phyloP scores from a whole-genome alignment of 1,284 basidiomycete genomes.

The Microbotryum violaceum region DNA sequence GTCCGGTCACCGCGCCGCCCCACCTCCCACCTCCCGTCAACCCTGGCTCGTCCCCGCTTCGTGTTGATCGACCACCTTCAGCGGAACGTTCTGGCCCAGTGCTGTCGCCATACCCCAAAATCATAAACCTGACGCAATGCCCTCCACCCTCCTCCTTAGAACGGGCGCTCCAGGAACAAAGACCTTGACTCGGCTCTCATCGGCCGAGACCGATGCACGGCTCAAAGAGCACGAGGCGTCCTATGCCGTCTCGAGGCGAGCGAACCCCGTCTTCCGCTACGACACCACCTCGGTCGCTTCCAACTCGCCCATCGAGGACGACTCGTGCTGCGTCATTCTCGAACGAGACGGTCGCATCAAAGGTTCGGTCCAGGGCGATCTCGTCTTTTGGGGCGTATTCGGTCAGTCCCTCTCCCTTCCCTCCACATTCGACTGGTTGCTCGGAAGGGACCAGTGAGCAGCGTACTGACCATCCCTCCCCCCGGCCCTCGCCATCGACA shows the following conservation, averaged over 20 bases:
- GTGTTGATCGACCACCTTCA: no score
- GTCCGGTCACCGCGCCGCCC: background rate
- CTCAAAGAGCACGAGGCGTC: slow-evolving; percentile 51
- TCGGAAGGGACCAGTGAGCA: slow-evolving; percentile 11
- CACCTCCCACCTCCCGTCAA: no score
- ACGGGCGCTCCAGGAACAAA: slow-evolving; percentile 25
- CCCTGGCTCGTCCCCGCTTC: no score
- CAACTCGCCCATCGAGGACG: slow-evolving; percentile 86
- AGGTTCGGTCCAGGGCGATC: slow-evolving; percentile 23
- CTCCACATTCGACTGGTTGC: slow-evolving; percentile 4
- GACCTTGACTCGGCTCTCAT: slow-evolving; percentile 49
- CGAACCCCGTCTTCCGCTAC: slow-evolving; percentile 51
- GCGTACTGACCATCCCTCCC: background rate
- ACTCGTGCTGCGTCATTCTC: slow-evolving; percentile 64
- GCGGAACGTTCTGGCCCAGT: no score
- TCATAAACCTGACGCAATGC: background rate
- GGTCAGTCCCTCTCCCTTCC: background rate
- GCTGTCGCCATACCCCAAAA: no score
- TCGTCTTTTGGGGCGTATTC: slow-evolving; percentile 27
- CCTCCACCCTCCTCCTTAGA: background rate
- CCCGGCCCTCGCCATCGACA: slow-evolving; percentile 47
- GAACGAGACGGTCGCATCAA: slow-evolving; percentile 42
- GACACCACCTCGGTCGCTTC: slow-evolving; percentile 69
- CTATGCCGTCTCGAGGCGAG: slow-evolving; percentile 42
- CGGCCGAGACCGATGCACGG: slow-evolving; percentile 52